These are phyloP conservation scores for Epichloe sp. DNA, from an alignment of 2,329 filamentous ascomycete species.

Conservation along the genomic window DNA sequence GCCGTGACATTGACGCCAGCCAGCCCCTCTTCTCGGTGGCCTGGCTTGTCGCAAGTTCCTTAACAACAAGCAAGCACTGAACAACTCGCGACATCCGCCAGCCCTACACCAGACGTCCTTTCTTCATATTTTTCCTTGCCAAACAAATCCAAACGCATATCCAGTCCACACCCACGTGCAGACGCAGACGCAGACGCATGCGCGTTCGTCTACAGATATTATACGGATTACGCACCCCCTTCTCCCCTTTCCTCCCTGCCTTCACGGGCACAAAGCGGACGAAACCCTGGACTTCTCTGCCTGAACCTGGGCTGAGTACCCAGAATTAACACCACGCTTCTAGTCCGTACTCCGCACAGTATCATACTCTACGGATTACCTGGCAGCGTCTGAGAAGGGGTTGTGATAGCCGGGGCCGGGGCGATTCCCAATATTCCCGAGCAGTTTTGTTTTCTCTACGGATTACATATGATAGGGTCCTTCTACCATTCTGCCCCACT, in stretches of 20 bases:
- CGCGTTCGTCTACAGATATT: background rate
- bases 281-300: too few species aligned
- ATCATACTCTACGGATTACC: background rate
- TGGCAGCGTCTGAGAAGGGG: conserved; percentile 1
- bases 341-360: too few species aligned
- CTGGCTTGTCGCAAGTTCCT: background rate
- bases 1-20: too few species aligned
- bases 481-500: conserved; percentile 5
- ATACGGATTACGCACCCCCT: background rate
- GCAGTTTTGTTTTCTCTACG: background rate
- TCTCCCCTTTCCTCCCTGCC: too few species aligned
- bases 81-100: conserved; percentile 1
- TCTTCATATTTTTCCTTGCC: background rate
- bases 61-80: too few species aligned
- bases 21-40: background rate
- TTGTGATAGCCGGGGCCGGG: background rate
- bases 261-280: too few species aligned
- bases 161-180: background rate
- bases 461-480: conserved; percentile 5
- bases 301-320: too few species aligned
- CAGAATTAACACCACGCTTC: too few species aligned
- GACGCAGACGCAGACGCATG: background rate
- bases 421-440: conserved; percentile 2
- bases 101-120: background rate
- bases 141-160: background rate